A percentile compares a stretch with the other conserved stretches of the same genome.
Conservation (phyloP, 1,284 basidiomycete species). For the Entoloma clypeatum region DNA sequence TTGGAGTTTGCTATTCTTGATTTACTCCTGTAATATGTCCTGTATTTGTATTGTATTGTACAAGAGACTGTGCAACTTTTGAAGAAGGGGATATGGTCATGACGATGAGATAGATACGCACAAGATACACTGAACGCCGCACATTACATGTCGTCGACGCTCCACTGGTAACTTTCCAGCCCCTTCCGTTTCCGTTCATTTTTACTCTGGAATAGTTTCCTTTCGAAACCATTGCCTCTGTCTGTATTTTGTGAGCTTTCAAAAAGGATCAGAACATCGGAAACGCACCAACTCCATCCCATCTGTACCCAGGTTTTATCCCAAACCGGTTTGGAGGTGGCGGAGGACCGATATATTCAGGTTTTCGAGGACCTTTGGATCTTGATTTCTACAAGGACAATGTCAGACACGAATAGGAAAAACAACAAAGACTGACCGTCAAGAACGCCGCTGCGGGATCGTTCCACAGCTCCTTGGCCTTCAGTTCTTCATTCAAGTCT, state of each 20-base stretch:
- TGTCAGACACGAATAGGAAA: not conserved
- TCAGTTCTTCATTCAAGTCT: conserved; percentile 81
- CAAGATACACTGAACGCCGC: too few species aligned
- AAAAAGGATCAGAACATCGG: conserved; percentile 2
- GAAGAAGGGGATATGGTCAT: too few species aligned
- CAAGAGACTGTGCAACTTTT: too few species aligned
- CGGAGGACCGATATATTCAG: conserved; percentile 83
- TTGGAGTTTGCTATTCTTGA: too few species aligned
- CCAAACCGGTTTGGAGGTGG: conserved; percentile 94
- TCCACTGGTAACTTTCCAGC: conserved; percentile 76
- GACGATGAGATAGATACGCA: not conserved
- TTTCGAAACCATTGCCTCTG: conserved; percentile 92
- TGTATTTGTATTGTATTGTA: too few species aligned
- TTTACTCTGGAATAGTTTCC: conserved; percentile 80
- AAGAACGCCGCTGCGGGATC: conserved; percentile 94
- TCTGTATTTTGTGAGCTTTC: conserved; percentile 44
- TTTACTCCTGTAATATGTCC: too few species aligned
- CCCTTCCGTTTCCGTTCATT: conserved; percentile 71
- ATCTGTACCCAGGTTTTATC: conserved; percentile 92
- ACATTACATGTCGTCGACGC: conserved; percentile 87
- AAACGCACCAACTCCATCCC: conserved; percentile 90
- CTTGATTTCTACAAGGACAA: conserved; percentile 57
- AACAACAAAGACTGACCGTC: conserved; percentile 53
- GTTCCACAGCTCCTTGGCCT: conserved; percentile 82
- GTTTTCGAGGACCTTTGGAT: conserved; percentile 71